A percentile compares a stretch with the other conserved stretches of the same genome.
phyloP scores from a whole-genome alignment of 2,329 filamentous ascomycete genomes.

The Fusarium dlaminii region DNA sequence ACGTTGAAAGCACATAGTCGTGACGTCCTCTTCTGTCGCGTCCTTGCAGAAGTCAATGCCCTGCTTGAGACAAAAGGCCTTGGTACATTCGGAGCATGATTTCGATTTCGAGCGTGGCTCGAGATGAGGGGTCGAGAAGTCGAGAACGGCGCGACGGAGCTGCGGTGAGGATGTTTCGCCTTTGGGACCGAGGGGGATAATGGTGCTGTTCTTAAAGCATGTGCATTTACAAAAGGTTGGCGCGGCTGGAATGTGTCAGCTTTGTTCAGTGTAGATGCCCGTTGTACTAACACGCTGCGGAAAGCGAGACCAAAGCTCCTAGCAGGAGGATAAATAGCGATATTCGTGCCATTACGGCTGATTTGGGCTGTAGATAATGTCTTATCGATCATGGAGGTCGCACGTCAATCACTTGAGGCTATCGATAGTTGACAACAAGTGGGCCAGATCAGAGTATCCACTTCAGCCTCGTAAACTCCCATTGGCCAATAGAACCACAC shows the following conservation, averaged over 20 bases:
- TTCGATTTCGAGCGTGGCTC: constrained; percentile 51
- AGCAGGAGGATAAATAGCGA: constrained; percentile 50
- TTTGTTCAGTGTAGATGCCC: not conserved
- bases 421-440: constrained; percentile 28
- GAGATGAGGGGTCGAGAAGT: constrained; percentile 23
- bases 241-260: constrained; percentile 56
- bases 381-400: constrained; percentile 22
- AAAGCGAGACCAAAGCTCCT: constrained; percentile 48
- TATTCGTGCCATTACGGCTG: constrained; percentile 53
- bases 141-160: constrained; percentile 37
- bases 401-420: constrained; percentile 32
- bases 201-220: constrained; percentile 75
- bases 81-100: constrained; percentile 70
- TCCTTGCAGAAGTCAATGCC: constrained; percentile 71
- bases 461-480: constrained; percentile 35
- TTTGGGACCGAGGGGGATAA: constrained; percentile 67
- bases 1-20: constrained; percentile 72
- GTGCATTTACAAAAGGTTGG: constrained; percentile 76
- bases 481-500: constrained; percentile 40
- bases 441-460: constrained; percentile 9
- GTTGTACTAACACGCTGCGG: constrained; percentile 55
- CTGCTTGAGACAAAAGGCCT: constrained; percentile 69
- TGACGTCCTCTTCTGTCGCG: constrained; percentile 68
- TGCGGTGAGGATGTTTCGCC: constrained; percentile 38
- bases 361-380: constrained; percentile 1